These are phyloP conservation scores for Nannochloropsis limnetica DNA, from an alignment of 352 stramenopile species.

Conservation along the genomic window DNA sequence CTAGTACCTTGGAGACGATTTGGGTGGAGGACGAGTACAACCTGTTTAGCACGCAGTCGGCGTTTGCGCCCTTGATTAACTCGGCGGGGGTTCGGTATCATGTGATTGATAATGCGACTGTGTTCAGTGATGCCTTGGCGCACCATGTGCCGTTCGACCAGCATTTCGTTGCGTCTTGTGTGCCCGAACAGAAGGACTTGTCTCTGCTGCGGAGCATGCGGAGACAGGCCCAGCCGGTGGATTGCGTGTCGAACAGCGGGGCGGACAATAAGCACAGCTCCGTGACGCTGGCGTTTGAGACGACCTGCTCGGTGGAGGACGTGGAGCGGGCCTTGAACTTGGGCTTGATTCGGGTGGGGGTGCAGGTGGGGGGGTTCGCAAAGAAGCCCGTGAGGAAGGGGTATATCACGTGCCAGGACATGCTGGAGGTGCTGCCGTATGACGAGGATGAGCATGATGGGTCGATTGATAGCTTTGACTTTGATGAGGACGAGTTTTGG, in stretches of 20 bases:
- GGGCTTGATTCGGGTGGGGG: background rate
- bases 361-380: background rate
- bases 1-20: background rate
- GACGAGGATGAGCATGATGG: conserved; percentile 26
- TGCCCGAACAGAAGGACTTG: conserved; percentile 25
- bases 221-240: background rate
- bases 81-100: background rate
- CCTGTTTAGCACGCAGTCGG: background rate
- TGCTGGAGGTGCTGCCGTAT: conserved; percentile 23
- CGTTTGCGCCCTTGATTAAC: conserved; percentile 19
- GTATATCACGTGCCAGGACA: conserved; percentile 13
- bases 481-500: conserved; percentile 32
- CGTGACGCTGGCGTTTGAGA: conserved; percentile 17
- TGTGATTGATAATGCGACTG: conserved; percentile 32
- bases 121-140: conserved; percentile 21
- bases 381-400: conserved; percentile 28
- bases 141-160: conserved; percentile 24
- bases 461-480: conserved; percentile 30
- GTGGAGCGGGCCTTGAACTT: background rate
- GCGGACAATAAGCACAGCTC: conserved; percentile 22
- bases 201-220: conserved; percentile 28
- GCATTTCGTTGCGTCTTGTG: conserved; percentile 23
- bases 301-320: background rate
- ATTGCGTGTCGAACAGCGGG: conserved; percentile 13
- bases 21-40: conserved; percentile 35